Base-by-base conservation (phyloP, 352 stramenopile genomes). In the Hyaloperonospora brassicae region DNA sequence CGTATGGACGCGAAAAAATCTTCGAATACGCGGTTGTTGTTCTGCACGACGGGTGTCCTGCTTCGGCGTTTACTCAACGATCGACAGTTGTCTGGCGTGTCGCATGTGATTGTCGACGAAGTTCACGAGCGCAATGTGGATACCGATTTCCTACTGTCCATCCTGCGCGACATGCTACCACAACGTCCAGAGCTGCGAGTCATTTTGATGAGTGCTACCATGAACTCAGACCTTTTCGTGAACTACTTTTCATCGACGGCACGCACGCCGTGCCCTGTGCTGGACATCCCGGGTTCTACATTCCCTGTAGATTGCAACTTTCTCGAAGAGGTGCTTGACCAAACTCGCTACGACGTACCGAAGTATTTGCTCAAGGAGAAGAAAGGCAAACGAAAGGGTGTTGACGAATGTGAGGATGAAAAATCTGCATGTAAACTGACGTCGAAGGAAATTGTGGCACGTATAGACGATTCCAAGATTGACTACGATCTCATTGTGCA, bases 41-140 rank as follows among this genome's bases (percentile, higher is more conserved):
- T 98, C 55, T 98, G 92, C 58, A 99, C 96, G 23, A 98, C 95
- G 11, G 96, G 95, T 57, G 85, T 98, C 34, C 59, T 98, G 49
- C 72, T 98, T 41, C 87, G 93, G 30, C 78, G 91, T n/a, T 64
- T 98, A 12, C 85, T 97, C 10, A 83, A 79, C 5, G 96, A 98
- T 58, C 81, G 79, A 0, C 68, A 74, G 43, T 71, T 98, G 0
- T 70, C 89, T 7, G 84, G 76, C 27, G 81, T 99, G 14, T 96
- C 93, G 13, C 96, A 99, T 63, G 84, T 99, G 51, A 89, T 99
- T 46, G 88, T 99, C n/a, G 97, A 99, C 71, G 96, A 99, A 72
- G 95, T 98, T 21, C 95, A 98, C 65, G 97, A 99, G 61, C 79
- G 97, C 31, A 95, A 97, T 52, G 79, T 98, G 14, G 95, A 98